Conservation (phyloP, 176 grass and related monocot genomes). For the Lolium multiflorum region DNA sequence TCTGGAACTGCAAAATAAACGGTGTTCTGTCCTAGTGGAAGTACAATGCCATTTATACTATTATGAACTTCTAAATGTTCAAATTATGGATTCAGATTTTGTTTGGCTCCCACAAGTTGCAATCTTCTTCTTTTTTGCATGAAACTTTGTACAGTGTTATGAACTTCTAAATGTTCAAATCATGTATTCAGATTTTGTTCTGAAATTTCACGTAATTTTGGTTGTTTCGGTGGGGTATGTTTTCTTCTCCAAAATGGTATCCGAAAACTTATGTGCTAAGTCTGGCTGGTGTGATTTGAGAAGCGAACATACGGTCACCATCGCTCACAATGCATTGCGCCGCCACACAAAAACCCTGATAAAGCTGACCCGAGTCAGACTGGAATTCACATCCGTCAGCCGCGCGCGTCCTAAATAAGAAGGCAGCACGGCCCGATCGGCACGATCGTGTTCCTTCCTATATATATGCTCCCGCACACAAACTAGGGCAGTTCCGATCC, state of each 20-base stretch:
- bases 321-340: not conserved
- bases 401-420: not conserved
- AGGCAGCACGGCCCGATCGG: not conserved
- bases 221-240: not conserved
- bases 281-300: not conserved
- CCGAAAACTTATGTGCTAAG: not conserved
- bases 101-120: too few species aligned
- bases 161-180: too few species aligned
- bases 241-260: not conserved
- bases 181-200: too few species aligned
- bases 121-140: too few species aligned
- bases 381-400: not conserved
- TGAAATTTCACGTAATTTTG: not conserved
- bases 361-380: not conserved
- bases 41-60: too few species aligned
- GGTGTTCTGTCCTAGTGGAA: too few species aligned
- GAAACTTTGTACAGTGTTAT: too few species aligned
- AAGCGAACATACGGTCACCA: not conserved
- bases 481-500: slow-evolving; percentile 3
- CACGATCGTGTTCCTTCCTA: not conserved
- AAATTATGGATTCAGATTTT: too few species aligned
- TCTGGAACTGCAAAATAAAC: too few species aligned
- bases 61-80: too few species aligned
- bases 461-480: not conserved
- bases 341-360: slow-evolving; percentile 4